Percentiles rank a stretch among this genome's conserved stretches.
phyloP scores from a whole-genome alignment of 768 basidiomycete species.

The Kwoniella bestiolae region DNA sequence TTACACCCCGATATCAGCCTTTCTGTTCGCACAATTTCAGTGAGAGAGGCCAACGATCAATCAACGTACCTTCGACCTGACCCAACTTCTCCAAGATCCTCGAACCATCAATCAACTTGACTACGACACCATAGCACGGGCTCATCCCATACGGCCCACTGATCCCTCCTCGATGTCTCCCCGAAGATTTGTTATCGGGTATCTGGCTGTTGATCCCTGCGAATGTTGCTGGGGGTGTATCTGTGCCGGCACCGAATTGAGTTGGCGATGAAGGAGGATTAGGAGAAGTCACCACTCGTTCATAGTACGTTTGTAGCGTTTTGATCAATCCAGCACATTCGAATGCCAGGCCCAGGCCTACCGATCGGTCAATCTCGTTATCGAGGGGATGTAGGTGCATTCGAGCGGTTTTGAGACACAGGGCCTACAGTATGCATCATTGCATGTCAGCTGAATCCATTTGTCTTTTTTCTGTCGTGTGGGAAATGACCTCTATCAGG shows the following conservation, averaged over 20 bases:
- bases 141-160: constrained; percentile 30
- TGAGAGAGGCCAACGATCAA: no score
- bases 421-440: constrained; percentile 18
- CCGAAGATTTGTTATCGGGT: not conserved
- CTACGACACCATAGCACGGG: constrained; percentile 25
- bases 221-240: not conserved
- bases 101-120: constrained; percentile 24
- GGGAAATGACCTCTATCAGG: not conserved
- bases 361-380: constrained; percentile 14
- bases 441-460: no score
- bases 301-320: not conserved
- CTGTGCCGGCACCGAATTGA: not conserved
- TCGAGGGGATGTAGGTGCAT: constrained; percentile 26
- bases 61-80: constrained; percentile 12
- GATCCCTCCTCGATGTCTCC: constrained; percentile 16
- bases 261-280: not conserved
- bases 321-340: constrained; percentile 21
- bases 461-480: no score
- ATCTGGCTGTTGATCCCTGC: not conserved
- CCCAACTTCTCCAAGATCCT: constrained; percentile 15
- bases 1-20: not conserved
- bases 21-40: not conserved
- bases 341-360: constrained; percentile 1
- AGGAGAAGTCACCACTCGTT: not conserved
- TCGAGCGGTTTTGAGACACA: constrained; percentile 12